Conservation (phyloP, 257 asterid species). For the Nemophila menziesii region DNA sequence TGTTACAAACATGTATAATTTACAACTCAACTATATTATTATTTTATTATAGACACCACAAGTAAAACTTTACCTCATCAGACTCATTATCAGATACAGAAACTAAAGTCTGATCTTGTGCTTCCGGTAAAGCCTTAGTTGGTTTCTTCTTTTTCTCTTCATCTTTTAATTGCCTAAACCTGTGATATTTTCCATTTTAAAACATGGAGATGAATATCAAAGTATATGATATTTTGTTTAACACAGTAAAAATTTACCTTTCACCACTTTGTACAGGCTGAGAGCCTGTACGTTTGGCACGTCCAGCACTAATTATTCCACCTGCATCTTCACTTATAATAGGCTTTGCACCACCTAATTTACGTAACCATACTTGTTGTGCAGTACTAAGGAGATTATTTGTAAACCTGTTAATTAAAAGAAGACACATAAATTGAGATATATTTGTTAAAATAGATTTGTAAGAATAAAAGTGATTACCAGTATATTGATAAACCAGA, state of each 20-base stretch:
- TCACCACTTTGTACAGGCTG: constrained; percentile 57
- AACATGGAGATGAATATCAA: constrained; percentile 5
- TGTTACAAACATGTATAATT: constrained; percentile 27
- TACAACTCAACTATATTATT: background rate
- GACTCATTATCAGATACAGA: constrained; percentile 42
- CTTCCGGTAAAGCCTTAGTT: constrained; percentile 38
- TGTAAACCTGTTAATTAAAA: constrained; percentile 52
- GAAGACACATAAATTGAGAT: background rate
- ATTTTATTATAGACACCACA: background rate
- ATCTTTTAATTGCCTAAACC: constrained; percentile 82
- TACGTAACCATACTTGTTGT: constrained; percentile 95
- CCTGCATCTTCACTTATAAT: constrained; percentile 70
- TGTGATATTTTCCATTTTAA: constrained; percentile 22
- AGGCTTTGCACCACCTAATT: constrained; percentile 93
- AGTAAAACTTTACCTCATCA: constrained; percentile 39
- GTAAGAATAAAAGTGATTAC: constrained; percentile 44
- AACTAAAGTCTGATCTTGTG: constrained; percentile 32
- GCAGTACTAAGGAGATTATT: constrained; percentile 95
- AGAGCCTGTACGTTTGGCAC: constrained; percentile 68
- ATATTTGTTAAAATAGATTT: no score
- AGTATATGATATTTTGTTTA: background rate
- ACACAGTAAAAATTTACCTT: constrained; percentile 42
- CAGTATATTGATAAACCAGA: constrained; percentile 97
- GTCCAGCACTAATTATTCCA: constrained; percentile 95
- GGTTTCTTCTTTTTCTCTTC: constrained; percentile 49